Percentiles rank a stretch among this genome's conserved stretches.
phyloP scores from a whole-genome alignment of 140 eudicot genomes.

The Anethum foeniculum region DNA sequence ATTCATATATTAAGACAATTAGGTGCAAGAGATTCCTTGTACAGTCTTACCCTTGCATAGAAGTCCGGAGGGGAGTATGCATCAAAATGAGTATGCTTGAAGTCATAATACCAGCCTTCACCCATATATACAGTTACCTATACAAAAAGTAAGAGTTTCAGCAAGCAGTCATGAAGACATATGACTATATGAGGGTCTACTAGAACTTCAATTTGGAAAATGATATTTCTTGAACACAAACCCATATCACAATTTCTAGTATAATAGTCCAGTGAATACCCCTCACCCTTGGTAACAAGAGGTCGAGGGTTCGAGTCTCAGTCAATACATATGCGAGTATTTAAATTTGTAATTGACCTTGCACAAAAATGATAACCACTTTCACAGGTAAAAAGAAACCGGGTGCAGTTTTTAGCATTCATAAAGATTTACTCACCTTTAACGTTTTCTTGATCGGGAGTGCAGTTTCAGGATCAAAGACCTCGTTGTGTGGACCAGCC shows the following conservation, averaged over 20 bases:
- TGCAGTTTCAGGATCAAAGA: slow-evolving; percentile 57
- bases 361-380: neutral
- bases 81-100: slow-evolving; percentile 71
- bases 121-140: slow-evolving; percentile 91
- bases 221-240: neutral
- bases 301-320: neutral
- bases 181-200: neutral
- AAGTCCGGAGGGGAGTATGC: slow-evolving; percentile 87
- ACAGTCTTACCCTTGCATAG: slow-evolving; percentile 60
- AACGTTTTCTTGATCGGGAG: slow-evolving; percentile 52
- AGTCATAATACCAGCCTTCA: slow-evolving; percentile 85
- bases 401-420: neutral
- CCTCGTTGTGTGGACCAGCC: slow-evolving; percentile 25
- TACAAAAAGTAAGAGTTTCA: slow-evolving; percentile 11
- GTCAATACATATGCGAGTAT: neutral
- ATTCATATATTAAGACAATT: neutral
- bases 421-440: slow-evolving; percentile 39
- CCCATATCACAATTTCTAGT: neutral
- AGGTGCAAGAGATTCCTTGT: neutral
- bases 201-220: neutral
- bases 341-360: neutral
- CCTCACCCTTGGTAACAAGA: neutral
- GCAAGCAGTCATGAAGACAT: slow-evolving; percentile 13
- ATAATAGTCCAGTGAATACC: neutral
- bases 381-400: neutral